These are phyloP conservation scores for Adenanthera pavonina DNA, from an alignment of 306 rosid species.

Conservation along the genomic window DNA sequence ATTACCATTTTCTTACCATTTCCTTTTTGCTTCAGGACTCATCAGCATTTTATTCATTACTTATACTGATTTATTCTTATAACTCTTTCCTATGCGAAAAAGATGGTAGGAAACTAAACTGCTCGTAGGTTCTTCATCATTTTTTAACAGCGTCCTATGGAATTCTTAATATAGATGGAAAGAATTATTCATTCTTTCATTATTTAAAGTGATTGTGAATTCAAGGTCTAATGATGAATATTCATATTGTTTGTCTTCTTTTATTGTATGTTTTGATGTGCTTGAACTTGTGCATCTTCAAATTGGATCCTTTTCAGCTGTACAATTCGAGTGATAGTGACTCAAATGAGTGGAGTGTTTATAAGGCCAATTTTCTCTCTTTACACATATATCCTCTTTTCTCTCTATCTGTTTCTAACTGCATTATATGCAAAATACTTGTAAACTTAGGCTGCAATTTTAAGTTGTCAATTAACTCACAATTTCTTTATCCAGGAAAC, in stretches of 20 bases:
- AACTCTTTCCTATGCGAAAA: constrained; percentile 10
- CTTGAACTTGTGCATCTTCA: constrained; percentile 29
- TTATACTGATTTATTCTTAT: constrained; percentile 6
- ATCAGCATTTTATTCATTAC: neutral
- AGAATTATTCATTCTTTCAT: constrained; percentile 29
- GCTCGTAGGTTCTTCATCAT: neutral
- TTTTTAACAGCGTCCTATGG: constrained; percentile 10
- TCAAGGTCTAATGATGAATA: constrained; percentile 17
- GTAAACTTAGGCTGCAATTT: neutral
- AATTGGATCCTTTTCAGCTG: neutral
- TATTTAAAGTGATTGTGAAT: constrained; percentile 25
- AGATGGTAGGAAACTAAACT: constrained; percentile 34
- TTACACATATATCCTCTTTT: neutral
- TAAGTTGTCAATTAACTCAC: constrained; percentile 37
- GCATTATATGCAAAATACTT: neutral
- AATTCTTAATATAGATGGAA: constrained; percentile 4
- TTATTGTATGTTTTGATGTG: constrained; percentile 33
- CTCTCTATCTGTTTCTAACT: neutral
- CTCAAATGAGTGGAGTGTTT: too few relatives aligned
- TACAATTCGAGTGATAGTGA: neutral
- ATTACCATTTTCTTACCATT: neutral
- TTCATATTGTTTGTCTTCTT: constrained; percentile 31
- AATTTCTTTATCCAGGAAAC: constrained; percentile 70
- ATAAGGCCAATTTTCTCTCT: neutral
- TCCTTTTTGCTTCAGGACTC: constrained; percentile 5